phyloP scores from a whole-genome alignment of 2,329 filamentous ascomycete species.

The Pseudofabraea citricarpa region DNA sequence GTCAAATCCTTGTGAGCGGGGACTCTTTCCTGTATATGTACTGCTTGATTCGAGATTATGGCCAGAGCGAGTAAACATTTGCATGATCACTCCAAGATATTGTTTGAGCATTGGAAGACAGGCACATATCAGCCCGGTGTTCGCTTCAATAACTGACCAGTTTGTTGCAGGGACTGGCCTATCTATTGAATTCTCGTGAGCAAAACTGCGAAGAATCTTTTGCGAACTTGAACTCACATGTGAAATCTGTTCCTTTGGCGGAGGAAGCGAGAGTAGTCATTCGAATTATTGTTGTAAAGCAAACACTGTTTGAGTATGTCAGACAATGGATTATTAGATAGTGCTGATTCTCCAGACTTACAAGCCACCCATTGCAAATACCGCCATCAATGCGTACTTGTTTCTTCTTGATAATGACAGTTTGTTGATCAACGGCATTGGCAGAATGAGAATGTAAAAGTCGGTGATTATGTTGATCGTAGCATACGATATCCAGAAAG shows the following conservation, averaged over 20 bases:
- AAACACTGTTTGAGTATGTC: conserved; percentile 16
- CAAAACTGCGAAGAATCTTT: neutral
- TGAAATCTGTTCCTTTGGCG: conserved; percentile 13
- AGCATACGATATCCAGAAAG: conserved; percentile 45
- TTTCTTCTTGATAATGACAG: conserved; percentile 27
- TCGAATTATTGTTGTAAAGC: conserved; percentile 26
- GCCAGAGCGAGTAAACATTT: conserved; percentile 13
- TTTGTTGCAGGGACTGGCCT: conserved; percentile 27
- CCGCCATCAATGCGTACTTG: conserved; percentile 42
- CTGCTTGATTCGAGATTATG: neutral
- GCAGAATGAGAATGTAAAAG: conserved; percentile 28
- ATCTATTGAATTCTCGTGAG: conserved; percentile 5
- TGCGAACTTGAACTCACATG: conserved; percentile 7
- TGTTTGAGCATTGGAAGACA: conserved; percentile 32
- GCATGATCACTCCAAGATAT: conserved; percentile 22
- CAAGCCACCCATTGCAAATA: conserved; percentile 33
- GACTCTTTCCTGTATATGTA: neutral
- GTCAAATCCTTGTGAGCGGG: conserved; percentile 6
- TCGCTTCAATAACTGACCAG: conserved; percentile 34
- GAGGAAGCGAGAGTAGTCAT: conserved; percentile 27
- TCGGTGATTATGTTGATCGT: conserved; percentile 31
- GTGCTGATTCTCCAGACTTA: conserved; percentile 14
- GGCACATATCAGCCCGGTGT: conserved; percentile 32
- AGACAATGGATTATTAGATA: neutral
- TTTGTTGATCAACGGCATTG: conserved; percentile 27